Evolutionary conservation across 176 grass and related monocot genomes (phyloP).

Genomic region (Saccharum officinarum): DNA sequence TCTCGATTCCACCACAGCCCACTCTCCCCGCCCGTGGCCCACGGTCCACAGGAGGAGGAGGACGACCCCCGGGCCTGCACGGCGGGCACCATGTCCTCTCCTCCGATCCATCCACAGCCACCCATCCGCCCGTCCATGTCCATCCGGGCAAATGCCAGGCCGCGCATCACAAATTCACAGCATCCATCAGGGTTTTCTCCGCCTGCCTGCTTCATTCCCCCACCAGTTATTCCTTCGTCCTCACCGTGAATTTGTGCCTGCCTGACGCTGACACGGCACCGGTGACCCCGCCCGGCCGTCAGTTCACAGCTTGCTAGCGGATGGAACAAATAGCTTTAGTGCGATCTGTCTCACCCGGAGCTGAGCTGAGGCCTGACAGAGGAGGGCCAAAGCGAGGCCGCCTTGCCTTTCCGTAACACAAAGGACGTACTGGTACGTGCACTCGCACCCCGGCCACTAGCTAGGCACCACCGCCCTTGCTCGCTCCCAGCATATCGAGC

Average conservation of each 20-base stretch:
- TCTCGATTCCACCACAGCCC: constrained; percentile 4
- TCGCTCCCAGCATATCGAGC: background rate
- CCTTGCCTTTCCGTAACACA: constrained; percentile 25
- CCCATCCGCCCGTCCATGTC: background rate
- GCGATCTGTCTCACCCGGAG: constrained; percentile 22
- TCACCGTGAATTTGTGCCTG: background rate
- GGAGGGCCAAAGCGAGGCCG: background rate
- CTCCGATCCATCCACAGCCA: background rate
- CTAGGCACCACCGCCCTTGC: background rate
- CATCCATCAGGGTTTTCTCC: no score
- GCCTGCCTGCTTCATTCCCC: background rate
- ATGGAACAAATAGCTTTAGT: background rate
- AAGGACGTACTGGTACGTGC: constrained; percentile 38
- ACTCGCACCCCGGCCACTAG: background rate
- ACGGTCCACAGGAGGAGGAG: background rate
- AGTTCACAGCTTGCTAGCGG: background rate
- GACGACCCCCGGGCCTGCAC: background rate
- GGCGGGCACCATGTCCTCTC: background rate
- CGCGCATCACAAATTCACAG: background rate
- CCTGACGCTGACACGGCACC: constrained; percentile 1
- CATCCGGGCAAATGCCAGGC: background rate
- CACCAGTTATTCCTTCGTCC: background rate
- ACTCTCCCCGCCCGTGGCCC: background rate
- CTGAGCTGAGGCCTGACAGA: no score
- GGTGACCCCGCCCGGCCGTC: background rate